Conservation (phyloP, 148 eudicot genomes). For the Rhododendron mucronatum region DNA sequence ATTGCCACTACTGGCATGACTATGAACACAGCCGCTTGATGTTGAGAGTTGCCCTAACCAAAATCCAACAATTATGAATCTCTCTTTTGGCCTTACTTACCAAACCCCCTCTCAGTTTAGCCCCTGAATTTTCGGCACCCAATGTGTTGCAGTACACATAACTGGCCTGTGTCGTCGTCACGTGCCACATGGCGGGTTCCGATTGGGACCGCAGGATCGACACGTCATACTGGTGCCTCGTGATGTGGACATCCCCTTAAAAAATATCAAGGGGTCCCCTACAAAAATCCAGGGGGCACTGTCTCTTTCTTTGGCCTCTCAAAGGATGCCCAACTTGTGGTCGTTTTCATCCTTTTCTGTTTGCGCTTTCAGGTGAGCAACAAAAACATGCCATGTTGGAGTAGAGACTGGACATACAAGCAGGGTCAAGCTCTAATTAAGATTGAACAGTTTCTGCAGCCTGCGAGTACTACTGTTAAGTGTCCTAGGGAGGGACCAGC, state of each 20-base stretch:
- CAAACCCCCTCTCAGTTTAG: neutral
- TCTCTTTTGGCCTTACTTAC: neutral
- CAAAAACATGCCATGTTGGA: neutral
- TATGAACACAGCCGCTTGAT: neutral
- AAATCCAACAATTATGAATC: neutral
- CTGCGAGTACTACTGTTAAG: neutral
- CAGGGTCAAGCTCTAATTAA: neutral
- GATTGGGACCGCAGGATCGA: neutral
- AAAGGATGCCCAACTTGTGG: neutral
- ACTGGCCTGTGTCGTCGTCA: neutral
- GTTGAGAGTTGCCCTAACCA: neutral
- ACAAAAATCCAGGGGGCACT: neutral
- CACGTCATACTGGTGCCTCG: neutral
- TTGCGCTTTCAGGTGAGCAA: neutral
- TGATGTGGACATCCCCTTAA: neutral
- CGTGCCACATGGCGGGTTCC: neutral
- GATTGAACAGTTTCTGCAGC: neutral
- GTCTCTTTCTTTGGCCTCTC: conserved; percentile 3
- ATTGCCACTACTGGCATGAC: neutral
- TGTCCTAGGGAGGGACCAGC: neutral
- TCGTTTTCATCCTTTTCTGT: neutral
- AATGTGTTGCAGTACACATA: neutral
- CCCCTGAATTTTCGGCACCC: neutral
- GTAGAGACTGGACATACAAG: neutral
- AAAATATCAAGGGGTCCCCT: neutral